Evolutionary conservation across 2,329 filamentous ascomycete species (phyloP).

Genomic region (Cladosporium sp.): DNA sequence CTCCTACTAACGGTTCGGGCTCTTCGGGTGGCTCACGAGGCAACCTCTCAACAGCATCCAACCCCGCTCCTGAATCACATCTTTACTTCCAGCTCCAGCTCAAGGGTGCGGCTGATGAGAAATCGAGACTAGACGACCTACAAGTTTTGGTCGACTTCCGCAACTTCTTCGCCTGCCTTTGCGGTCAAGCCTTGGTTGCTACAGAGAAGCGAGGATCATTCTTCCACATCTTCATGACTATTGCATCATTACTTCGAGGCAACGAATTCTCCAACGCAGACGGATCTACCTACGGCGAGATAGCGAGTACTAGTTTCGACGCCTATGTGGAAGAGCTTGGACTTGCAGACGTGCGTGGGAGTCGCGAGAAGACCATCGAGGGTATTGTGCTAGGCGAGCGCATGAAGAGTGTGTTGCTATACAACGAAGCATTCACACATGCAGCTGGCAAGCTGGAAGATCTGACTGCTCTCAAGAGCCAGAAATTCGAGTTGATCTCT

Average conservation of each 20-base stretch:
- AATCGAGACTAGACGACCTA: conserved; percentile 49
- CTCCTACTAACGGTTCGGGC: conserved; percentile 27
- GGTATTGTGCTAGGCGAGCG: conserved; percentile 84
- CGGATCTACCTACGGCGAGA: conserved; percentile 63
- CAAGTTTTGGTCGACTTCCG: conserved; percentile 60
- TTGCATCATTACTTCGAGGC: conserved; percentile 57
- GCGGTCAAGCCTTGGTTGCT: conserved; percentile 62
- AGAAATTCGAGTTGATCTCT: conserved; percentile 70
- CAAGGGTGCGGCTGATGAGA: conserved; percentile 39
- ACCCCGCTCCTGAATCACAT: conserved; percentile 54
- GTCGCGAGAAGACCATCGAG: conserved; percentile 85
- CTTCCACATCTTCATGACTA: conserved; percentile 62
- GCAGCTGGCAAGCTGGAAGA: conserved; percentile 81
- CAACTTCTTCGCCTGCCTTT: conserved; percentile 64
- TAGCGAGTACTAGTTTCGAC: conserved; percentile 64
- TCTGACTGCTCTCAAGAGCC: conserved; percentile 67
- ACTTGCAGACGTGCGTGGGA: conserved; percentile 76
- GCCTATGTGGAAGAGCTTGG: conserved; percentile 75
- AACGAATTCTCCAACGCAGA: conserved; percentile 64
- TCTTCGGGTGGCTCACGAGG: conserved; percentile 41
- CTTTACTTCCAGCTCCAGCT: conserved; percentile 61
- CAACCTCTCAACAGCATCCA: conserved; percentile 49
- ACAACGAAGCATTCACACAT: conserved; percentile 89
- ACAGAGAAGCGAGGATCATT: conserved; percentile 56
- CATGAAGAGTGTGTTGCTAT: conserved; percentile 78